Conservation (phyloP, 1,139 yeast genomes). For the Arxiozyma bovina region DNA sequence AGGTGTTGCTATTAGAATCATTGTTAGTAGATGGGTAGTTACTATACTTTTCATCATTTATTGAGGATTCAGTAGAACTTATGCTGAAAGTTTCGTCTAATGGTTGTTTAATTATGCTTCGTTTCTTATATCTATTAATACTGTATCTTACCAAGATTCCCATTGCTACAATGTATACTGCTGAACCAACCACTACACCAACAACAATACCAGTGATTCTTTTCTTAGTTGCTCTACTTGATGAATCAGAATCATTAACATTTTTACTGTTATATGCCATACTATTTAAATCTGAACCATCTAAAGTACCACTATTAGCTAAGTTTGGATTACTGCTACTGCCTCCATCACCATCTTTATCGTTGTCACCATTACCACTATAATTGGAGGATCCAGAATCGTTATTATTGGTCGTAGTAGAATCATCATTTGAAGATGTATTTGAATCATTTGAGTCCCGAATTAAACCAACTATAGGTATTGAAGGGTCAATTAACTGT, state of each 20-base stretch:
- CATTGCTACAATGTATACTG: conserved; percentile 48
- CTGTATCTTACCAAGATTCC: conserved; percentile 33
- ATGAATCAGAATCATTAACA: neutral
- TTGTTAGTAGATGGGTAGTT: conserved; percentile 9
- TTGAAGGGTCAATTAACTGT: conserved; percentile 50
- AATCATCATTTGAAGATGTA: conserved; percentile 6
- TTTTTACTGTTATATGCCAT: conserved; percentile 31
- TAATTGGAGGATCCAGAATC: conserved; percentile 13
- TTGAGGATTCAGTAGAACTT: conserved; percentile 26
- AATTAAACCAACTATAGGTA: conserved; percentile 51
- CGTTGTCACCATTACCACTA: neutral
- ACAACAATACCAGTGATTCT: conserved; percentile 51
- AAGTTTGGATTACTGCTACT: conserved; percentile 6
- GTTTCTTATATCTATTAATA: conserved; percentile 27
- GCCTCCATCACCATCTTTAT: conserved; percentile 4
- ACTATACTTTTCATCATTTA: neutral
- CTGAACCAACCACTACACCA: conserved; percentile 63
- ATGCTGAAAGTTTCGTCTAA: conserved; percentile 13
- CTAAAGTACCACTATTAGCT: conserved; percentile 6
- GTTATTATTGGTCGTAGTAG: conserved; percentile 10
- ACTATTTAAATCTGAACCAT: conserved; percentile 34
- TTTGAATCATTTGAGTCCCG: conserved; percentile 2
- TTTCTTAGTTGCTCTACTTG: conserved; percentile 23
- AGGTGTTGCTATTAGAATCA: conserved; percentile 10
- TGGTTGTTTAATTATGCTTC: conserved; percentile 7